Conservation (phyloP, 306 rosid species). For the Sphenostylis stenocarpa region DNA sequence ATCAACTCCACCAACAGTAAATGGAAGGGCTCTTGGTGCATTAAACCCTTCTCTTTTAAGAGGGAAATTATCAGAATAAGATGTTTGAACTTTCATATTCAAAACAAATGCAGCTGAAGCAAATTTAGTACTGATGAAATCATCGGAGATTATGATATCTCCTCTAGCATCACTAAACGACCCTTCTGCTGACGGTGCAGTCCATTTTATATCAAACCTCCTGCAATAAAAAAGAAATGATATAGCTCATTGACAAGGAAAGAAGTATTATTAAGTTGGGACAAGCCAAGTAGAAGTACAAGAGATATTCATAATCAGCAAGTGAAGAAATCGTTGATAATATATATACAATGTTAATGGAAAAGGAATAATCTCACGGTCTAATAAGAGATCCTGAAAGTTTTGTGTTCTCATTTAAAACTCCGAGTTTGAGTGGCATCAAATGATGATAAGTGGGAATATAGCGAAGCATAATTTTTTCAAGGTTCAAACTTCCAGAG, state of each 20-base stretch:
- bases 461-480: slow-evolving; percentile 73
- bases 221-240: slow-evolving; percentile 41
- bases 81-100: slow-evolving; percentile 63
- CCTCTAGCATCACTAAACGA: slow-evolving; percentile 90
- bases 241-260: slow-evolving; percentile 20
- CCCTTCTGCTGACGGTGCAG: slow-evolving; percentile 82
- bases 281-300: slow-evolving; percentile 34
- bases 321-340: slow-evolving; percentile 7
- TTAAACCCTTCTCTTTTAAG: slow-evolving; percentile 42
- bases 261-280: slow-evolving; percentile 6
- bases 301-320: not conserved
- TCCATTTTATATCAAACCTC: slow-evolving; percentile 88
- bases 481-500: slow-evolving; percentile 80
- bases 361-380: slow-evolving; percentile 66
- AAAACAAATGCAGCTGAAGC: slow-evolving; percentile 89
- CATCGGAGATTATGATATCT: slow-evolving; percentile 77
- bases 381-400: slow-evolving; percentile 79
- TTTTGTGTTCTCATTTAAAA: slow-evolving; percentile 75
- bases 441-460: slow-evolving; percentile 61
- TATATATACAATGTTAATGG: slow-evolving; percentile 19
- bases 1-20: slow-evolving; percentile 67
- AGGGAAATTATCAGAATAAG: slow-evolving; percentile 51
- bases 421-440: slow-evolving; percentile 74
- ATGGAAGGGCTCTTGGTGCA: slow-evolving; percentile 51
- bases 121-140: slow-evolving; percentile 61